Percentiles rank a stretch among this genome's conserved stretches.
Conservation (phyloP, 2,329 filamentous ascomycete genomes). For the Cryphonectria carpinicola region DNA sequence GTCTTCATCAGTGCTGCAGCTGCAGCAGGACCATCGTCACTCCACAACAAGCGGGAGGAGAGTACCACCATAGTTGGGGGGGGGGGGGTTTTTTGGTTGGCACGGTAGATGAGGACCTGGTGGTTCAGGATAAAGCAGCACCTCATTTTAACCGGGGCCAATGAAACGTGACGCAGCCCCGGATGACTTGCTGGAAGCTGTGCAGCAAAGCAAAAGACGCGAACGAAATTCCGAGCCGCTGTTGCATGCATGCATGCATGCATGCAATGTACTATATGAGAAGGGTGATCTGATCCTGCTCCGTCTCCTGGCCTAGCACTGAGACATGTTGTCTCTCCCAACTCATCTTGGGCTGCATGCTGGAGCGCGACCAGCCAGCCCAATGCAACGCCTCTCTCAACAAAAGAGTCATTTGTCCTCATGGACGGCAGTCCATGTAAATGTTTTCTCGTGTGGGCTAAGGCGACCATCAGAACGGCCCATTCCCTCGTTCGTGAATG, state of each 20-base stretch:
- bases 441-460: neutral
- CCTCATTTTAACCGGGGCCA: constrained; percentile 22
- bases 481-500: neutral
- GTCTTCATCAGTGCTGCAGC: neutral
- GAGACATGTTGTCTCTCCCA: constrained; percentile 1
- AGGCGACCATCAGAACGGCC: neutral
- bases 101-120: neutral
- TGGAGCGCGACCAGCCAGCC: neutral
- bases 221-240: constrained; percentile 18
- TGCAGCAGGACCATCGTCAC: neutral
- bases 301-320: neutral
- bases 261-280: neutral
- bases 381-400: neutral
- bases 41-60: neutral
- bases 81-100: neutral
- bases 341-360: neutral
- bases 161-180: constrained; percentile 14
- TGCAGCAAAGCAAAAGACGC: constrained; percentile 23
- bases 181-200: constrained; percentile 19
- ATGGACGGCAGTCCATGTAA: neutral
- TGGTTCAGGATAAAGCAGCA: neutral
- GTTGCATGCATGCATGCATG: neutral
- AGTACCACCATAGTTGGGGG: too few relatives aligned
- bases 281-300: neutral
- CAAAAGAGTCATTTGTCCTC: neutral